Evolutionary conservation across 1,139 yeast genomes (phyloP), one percentile per base, ranked within the genome.

Genomic region (Magnusiomyces paraingens): DNA sequence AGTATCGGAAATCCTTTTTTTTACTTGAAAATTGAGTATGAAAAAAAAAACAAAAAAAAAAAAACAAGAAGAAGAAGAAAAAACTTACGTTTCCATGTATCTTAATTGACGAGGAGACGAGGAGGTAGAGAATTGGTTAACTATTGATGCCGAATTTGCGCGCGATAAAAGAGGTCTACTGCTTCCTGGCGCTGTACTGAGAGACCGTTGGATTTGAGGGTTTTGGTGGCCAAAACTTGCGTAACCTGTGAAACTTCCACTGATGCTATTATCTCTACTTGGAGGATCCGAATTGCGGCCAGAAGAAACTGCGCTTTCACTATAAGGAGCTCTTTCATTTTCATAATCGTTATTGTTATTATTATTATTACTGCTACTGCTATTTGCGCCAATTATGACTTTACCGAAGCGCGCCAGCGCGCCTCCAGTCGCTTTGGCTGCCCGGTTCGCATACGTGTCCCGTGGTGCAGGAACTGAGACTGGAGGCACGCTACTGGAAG

Each of bases 391-490:
- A 47, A 61, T 64, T 15, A 67, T 51, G 29, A 66, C 69, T 47
- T 66, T 65, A 20, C 70, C 69, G 18, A 67, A 59, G 44, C 70
- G 58, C 6, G 69, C 70, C 40, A 66, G 55, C 1, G 68, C 64
- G 3, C 64, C 63, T 2, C 49, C 41, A 1, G 65, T 58, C 3
- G 65, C 64, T 47, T 63, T 62, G 41, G 64, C 62, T 6, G 65
- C 66, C 8, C 63, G 55, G 47, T 59, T 61, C 36, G 65, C 61
- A 39, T 60, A 61, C 3, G 60, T 44, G 2, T 44, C 47, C 4
- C 32, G 32, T 26, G 32, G 8, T 26, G 32, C 32, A 26, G 32
- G 32, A 8, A 26, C 32, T 8, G 32, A 26, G 32, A 26, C 32
- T 4, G 32, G 32, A 26, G 32, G 32, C 4, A 26, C 32, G 32